These are phyloP conservation scores for Pontederia crassipes DNA, from an alignment of 176 grass and related monocot species.

Conservation along the genomic window DNA sequence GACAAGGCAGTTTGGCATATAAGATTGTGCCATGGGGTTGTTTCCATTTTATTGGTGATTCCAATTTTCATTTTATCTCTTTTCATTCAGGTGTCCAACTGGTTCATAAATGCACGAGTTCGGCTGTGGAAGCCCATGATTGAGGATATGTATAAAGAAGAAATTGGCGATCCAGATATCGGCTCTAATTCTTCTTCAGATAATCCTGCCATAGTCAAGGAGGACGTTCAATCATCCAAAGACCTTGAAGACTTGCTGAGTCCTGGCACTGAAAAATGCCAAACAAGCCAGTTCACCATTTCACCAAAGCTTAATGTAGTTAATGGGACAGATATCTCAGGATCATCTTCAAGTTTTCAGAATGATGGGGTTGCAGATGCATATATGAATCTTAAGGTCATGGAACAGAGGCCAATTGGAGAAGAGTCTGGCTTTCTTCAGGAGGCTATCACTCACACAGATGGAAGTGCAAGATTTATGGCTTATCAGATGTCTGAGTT, in stretches of 20 bases:
- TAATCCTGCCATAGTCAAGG: slow-evolving; percentile 40
- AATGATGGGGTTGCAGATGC: slow-evolving; percentile 40
- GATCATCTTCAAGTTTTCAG: slow-evolving; percentile 33
- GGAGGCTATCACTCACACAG: slow-evolving; percentile 22
- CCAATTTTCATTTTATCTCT: slow-evolving; percentile 16
- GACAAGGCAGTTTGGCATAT: not conserved
- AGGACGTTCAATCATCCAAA: slow-evolving; percentile 44
- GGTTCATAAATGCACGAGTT: slow-evolving; percentile 99
- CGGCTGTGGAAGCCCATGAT: slow-evolving; percentile 99
- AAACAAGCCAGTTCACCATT: slow-evolving; percentile 42
- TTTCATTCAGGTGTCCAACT: slow-evolving; percentile 77
- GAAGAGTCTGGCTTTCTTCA: slow-evolving; percentile 39
- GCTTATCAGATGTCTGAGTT: slow-evolving; percentile 57
- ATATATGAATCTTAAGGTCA: slow-evolving; percentile 90
- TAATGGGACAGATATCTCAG: slow-evolving; percentile 24
- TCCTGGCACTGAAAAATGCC: slow-evolving; percentile 29
- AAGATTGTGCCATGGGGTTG: too few relatives aligned
- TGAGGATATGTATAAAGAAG: slow-evolving; percentile 99
- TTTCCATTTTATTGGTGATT: not conserved
- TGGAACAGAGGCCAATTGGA: slow-evolving; percentile 42
- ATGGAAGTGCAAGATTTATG: slow-evolving; percentile 39
- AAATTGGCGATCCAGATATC: slow-evolving; percentile 62
- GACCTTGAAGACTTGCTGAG: slow-evolving; percentile 59
- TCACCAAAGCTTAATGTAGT: slow-evolving; percentile 31
- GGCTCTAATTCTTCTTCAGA: slow-evolving; percentile 86